Evolutionary conservation across 176 grass and related monocot species (phyloP), one percentile per base, ranked within the genome.

Genomic region (Musa schizocarpa): DNA sequence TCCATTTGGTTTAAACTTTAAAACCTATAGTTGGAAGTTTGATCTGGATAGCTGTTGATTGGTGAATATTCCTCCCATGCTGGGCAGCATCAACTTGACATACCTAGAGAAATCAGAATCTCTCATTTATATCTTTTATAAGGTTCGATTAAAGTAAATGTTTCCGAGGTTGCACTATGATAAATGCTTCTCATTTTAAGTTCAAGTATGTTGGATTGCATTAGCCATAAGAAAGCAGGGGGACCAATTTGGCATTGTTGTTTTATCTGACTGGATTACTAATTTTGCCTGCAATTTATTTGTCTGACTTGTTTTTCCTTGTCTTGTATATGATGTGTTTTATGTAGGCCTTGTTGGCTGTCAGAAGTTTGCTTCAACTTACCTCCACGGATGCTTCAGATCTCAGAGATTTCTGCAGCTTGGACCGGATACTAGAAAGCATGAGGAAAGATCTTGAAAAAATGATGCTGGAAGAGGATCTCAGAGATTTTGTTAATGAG

Each of bases 351-450:
- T 87, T 98, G 65, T 80, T 87, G 86, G 86, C 88, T 69, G 78
- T 89, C 50, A 87, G 79, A 78, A 93, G 90, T 50, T 69, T 93
- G 43, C 82, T 98, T 52, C 77, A 87, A 68, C 82, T 98, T 72
- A 27, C 81, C 53, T 81, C 86, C 16, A 87, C 78, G 6, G 61
- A 87, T 51, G 87, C 69, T 27, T 63, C 3, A 14, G 80, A 89
- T 77, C 56, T 91, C 3, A 83, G 81, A 16, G 79, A 93, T 69
- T 91, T 83, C 21, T 86, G 82, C 48, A 68, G 81, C 49, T 84
- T 93, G 16, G 65, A 76, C 12, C 76, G 26, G 52, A 75, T 81
- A 16, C 68, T 93, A 50, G 76, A 80, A 57, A 89, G 75, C 77
- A 75, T 91, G 50, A 87, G 82, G 23, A 75, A 90, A 65, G 82